Evolutionary conservation across 495 filamentous ascomycete species (phyloP).

Genomic region (Talaromyces borbonicus): DNA sequence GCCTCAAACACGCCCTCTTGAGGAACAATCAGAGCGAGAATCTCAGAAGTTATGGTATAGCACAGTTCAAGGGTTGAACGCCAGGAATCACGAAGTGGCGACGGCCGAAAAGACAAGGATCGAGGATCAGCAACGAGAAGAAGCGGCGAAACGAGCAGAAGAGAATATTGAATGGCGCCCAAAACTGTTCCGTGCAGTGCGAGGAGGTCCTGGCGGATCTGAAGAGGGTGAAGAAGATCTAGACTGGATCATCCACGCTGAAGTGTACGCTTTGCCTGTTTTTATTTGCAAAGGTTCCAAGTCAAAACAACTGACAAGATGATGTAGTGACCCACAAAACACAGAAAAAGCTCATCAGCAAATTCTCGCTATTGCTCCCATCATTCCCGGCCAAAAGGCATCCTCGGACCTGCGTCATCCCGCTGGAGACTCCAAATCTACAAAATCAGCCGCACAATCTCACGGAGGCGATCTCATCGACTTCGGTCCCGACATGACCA

Average conservation of each 20-base stretch:
- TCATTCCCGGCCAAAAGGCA: slow-evolving; percentile 61
- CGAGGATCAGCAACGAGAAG: slow-evolving; percentile 82
- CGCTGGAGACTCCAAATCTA: slow-evolving; percentile 15
- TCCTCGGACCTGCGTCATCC: slow-evolving; percentile 29
- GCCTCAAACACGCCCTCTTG: slow-evolving; percentile 64
- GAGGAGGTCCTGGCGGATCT: slow-evolving; percentile 57
- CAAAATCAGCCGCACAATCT: slow-evolving; percentile 14
- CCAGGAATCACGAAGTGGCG: slow-evolving; percentile 75
- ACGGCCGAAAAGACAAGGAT: slow-evolving; percentile 94
- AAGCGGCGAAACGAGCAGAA: slow-evolving; percentile 70
- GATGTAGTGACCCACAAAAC: slow-evolving; percentile 35
- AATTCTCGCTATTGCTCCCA: slow-evolving; percentile 77
- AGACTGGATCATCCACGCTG: slow-evolving; percentile 90
- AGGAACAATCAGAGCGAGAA: slow-evolving; percentile 85
- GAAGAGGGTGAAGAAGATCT: slow-evolving; percentile 82
- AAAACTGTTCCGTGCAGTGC: slow-evolving; percentile 66
- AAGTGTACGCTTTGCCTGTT: slow-evolving; percentile 78
- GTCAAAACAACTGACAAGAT: background rate
- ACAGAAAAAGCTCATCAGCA: slow-evolving; percentile 70
- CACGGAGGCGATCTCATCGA: slow-evolving; percentile 25
- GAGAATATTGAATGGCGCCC: slow-evolving; percentile 87
- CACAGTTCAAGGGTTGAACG: slow-evolving; percentile 69
- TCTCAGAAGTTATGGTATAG: slow-evolving; percentile 79
- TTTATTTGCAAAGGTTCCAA: too few species aligned
- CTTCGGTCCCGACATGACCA: slow-evolving; percentile 16